Conservation (phyloP, 768 basidiomycete species). For the Neoboletus brunneissimus region DNA sequence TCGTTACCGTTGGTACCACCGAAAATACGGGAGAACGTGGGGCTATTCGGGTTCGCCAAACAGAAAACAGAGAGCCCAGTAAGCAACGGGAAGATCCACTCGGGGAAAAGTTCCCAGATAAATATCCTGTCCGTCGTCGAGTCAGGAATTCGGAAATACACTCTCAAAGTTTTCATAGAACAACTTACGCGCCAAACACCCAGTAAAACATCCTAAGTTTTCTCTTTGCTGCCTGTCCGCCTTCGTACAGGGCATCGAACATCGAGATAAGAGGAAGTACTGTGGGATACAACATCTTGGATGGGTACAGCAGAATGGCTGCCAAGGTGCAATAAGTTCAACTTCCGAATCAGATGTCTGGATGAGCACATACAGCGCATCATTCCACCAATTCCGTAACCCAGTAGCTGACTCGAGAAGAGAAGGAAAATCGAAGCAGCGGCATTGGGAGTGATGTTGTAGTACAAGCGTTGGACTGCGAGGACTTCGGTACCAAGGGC, state of each 20-base stretch:
- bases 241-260: slow-evolving; percentile 40
- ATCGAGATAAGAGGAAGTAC: slow-evolving; percentile 26
- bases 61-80: slow-evolving; percentile 66
- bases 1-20: slow-evolving; percentile 68
- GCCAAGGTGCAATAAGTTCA: neutral
- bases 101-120: slow-evolving; percentile 25
- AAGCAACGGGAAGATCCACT: slow-evolving; percentile 51
- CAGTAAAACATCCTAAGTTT: slow-evolving; percentile 36
- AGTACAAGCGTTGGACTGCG: slow-evolving; percentile 53
- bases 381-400: slow-evolving; percentile 55
- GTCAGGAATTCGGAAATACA: neutral
- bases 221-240: slow-evolving; percentile 36
- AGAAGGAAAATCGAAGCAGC: slow-evolving; percentile 46
- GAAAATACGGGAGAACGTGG: slow-evolving; percentile 44
- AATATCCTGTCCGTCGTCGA: slow-evolving; percentile 33
- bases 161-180: slow-evolving; percentile 5
- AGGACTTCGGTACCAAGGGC: slow-evolving; percentile 56
- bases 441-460: slow-evolving; percentile 49
- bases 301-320: slow-evolving; percentile 39
- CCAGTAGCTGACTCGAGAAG: slow-evolving; percentile 36
- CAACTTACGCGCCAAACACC: slow-evolving; percentile 29
- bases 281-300: slow-evolving; percentile 42
- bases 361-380: slow-evolving; percentile 39
- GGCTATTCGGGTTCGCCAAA: slow-evolving; percentile 43
- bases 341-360: neutral